phyloP scores from a whole-genome alignment of 2,329 filamentous ascomycete genomes.

The Samsoniella hepiali region DNA sequence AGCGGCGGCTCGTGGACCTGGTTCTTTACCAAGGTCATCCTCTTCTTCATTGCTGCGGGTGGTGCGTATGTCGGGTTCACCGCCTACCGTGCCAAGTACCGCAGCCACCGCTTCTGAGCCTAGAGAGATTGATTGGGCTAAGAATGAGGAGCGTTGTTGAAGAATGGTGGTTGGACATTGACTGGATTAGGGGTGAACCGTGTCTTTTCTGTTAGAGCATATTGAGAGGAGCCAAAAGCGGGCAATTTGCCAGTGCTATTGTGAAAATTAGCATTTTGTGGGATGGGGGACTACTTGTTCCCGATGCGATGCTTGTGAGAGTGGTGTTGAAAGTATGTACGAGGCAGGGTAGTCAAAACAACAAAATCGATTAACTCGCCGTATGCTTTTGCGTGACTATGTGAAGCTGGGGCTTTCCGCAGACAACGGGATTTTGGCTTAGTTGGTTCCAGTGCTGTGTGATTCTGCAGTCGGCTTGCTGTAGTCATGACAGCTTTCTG shows the following conservation, averaged over 20 bases:
- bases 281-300: background rate
- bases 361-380: background rate
- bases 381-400: background rate
- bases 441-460: background rate
- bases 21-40: constrained; percentile 75
- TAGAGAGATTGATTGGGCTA: background rate
- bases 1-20: constrained; percentile 54
- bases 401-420: background rate
- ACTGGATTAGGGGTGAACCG: background rate
- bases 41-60: constrained; percentile 67
- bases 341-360: constrained; percentile 1
- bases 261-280: constrained; percentile 11
- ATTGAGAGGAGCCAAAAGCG: constrained; percentile 4
- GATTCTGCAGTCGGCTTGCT: background rate
- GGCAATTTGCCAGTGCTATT: background rate
- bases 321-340: background rate
- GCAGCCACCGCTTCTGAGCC: constrained; percentile 55
- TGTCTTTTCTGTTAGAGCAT: constrained; percentile 1
- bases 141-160: background rate
- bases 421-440: background rate
- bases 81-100: constrained; percentile 67
- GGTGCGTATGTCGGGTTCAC: constrained; percentile 86
- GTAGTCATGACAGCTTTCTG: background rate
- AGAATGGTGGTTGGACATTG: background rate
- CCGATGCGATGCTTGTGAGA: background rate